Conservation (phyloP, 176 grass and related monocot species). For the Carex pumila region DNA sequence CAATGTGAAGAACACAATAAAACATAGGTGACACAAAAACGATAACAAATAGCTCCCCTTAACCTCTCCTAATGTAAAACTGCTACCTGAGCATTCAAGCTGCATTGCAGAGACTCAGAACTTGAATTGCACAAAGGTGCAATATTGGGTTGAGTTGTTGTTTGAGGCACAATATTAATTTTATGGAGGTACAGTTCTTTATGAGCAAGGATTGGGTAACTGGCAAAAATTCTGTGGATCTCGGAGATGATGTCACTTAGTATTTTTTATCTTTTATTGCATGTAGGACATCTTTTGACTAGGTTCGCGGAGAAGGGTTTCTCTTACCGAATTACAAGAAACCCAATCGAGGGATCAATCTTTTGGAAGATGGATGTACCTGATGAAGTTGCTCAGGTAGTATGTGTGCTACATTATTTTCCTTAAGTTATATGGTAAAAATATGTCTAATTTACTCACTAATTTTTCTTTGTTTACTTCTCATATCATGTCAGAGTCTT, state of each 20-base stretch:
- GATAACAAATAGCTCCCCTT: neutral
- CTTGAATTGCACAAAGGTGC: neutral
- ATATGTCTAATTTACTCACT: neutral
- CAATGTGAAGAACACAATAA: neutral
- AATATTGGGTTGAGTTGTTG: neutral
- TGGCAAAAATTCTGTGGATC: neutral
- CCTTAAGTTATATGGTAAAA: neutral
- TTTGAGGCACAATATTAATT: neutral
- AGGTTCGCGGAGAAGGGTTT: slow-evolving; percentile 49
- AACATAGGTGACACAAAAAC: neutral
- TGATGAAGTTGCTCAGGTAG: slow-evolving; percentile 36
- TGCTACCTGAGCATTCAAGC: neutral
- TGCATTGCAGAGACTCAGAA: neutral
- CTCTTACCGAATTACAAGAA: slow-evolving; percentile 28
- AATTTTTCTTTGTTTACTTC: neutral
- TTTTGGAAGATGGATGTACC: slow-evolving; percentile 72
- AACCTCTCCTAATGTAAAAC: neutral
- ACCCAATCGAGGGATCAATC: slow-evolving; percentile 53
- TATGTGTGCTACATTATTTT: neutral
- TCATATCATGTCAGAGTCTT: too few species aligned
- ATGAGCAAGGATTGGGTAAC: neutral
- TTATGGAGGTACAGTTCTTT: neutral
- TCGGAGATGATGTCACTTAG: neutral
- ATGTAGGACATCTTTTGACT: slow-evolving; percentile 49
- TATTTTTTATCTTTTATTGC: neutral